These are phyloP conservation scores for Rhizophagus prolifer DNA, from an alignment of 192 early-diverging fungal genomes.

Conservation along the genomic window DNA sequence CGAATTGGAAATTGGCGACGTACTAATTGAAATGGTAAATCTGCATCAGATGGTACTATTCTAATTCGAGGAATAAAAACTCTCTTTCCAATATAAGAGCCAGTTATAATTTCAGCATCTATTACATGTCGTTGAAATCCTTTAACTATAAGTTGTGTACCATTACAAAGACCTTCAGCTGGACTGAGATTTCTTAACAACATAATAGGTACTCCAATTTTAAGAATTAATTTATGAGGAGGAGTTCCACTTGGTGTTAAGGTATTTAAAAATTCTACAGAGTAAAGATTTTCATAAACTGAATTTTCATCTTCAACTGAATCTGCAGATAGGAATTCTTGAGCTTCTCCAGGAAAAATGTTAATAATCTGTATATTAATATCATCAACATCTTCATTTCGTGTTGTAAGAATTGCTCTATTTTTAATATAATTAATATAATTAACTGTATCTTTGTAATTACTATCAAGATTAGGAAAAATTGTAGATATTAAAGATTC, in stretches of 20 bases:
- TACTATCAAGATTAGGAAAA: no score
- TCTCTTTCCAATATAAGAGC: background rate
- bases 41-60: conserved; percentile 2
- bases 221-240: conserved; percentile 25
- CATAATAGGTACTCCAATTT: conserved; percentile 21
- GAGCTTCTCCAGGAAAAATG: background rate
- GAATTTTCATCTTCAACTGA: background rate
- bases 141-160: conserved; percentile 7
- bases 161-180: conserved; percentile 24
- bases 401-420: no score
- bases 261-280: conserved; percentile 31
- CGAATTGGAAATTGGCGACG: conserved; percentile 25
- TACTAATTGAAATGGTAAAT: background rate
- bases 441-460: no score
- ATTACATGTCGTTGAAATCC: conserved; percentile 14
- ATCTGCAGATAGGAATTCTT: background rate
- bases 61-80: conserved; percentile 25
- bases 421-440: no score
- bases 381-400: background rate
- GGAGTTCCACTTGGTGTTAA: conserved; percentile 6
- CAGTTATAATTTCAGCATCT: conserved; percentile 24
- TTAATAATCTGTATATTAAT: background rate
- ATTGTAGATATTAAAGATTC: no score
- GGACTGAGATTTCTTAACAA: conserved; percentile 24
- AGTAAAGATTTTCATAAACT: conserved; percentile 5